Evolutionary conservation across 2,329 filamentous ascomycete species (phyloP), one percentile per base, ranked within the genome.

Genomic region (Apiospora saccharicola): DNA sequence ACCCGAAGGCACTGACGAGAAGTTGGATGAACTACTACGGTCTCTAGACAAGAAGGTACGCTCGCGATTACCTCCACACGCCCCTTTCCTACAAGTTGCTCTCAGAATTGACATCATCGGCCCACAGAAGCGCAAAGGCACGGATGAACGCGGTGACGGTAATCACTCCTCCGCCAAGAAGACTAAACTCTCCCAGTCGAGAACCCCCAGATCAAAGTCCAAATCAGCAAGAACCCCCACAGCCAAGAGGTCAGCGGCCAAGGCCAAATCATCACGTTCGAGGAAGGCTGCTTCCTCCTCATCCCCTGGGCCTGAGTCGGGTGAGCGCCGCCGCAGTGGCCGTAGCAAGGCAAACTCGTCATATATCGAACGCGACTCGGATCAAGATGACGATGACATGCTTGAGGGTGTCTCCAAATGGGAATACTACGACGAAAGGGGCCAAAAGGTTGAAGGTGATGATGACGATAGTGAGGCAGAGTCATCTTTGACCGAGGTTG

Each of bases 1-100:
- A 14, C 92, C 94, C 0, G 92, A 95, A 19, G 92, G 92, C 34
- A 82, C 94, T 24, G 92, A 94, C 53, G 92, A 95, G 73, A 87
- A 89, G 71, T 86, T 98, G 41, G 95, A 98, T 76, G 90, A 91
- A 26, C 82, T 91, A 47, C 79, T 92, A 37, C 86, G 86, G 78
- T 85, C 85, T 0, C 79, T 95, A 67, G 94, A 98, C 73, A 91
- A 91, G 77, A 94, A 92, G 85, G 89, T 89, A 82, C 70, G 82
- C 76, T 49, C 5, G 67, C 26, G 68, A 67, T 68, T 71, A n/a
- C 57, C 53, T 49, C 43, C 19, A 69, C 10, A 69, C 37, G 34
- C 16, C 26, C 44, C 44, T 12, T 57, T 26, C 22, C 73, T 8
- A n/a, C 41, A 30, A 13, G 19, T 37, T 22, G 53, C 67, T 68